Evolutionary conservation across 1,284 basidiomycete genomes (phyloP), one percentile per base, ranked within the genome.

Genomic region (Acaromyces ingoldii): DNA sequence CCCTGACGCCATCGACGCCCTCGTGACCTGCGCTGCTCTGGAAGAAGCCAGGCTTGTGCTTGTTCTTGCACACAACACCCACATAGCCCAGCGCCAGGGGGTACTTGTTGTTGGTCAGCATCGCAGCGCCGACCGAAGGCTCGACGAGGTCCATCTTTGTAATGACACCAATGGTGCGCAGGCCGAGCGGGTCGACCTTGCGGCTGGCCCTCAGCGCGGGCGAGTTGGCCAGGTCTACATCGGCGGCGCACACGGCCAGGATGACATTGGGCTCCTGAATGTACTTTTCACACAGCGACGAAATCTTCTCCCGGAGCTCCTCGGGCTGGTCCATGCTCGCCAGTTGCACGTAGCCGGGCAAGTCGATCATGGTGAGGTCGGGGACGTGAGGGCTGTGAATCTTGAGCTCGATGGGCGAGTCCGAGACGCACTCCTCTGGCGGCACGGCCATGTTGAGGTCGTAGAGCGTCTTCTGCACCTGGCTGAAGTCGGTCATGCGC

Each of bases 121-220:
- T 91, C 19, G 77, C 69, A 0, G 86, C 87, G 4, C 92, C 95
- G 51, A 85, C 82, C 53, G 89, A 85, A 0, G 92, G 84, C 26
- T 86, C 81, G 13, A 99, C 90, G 19, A 99, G 80, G 73, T 99
- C 93, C 91, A 99, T 95, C 82, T 99, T 99, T 38, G 95, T 99
- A 40, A 99, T 82, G 5, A 99, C 95, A 28, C 95, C 93, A 64
- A 99, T 93, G 0, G 95, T 98, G 26, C 93, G 84, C 55, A 91
- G 80, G 6, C 95, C 93, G 5, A 97, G 79, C 1, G 93, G 93
- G 74, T 99, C 93, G 2, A 98, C 89, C 60, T 89, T 88, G 40
- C 91, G 82, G 73, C 89, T 92, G 0, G 95, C 91, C 31, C 91
- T 82, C 40, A 99, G 79, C 0, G 95, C 93, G 2, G 95, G 93